phyloP scores from a whole-genome alignment of 495 filamentous ascomycete species.

The Letharia columbiana region DNA sequence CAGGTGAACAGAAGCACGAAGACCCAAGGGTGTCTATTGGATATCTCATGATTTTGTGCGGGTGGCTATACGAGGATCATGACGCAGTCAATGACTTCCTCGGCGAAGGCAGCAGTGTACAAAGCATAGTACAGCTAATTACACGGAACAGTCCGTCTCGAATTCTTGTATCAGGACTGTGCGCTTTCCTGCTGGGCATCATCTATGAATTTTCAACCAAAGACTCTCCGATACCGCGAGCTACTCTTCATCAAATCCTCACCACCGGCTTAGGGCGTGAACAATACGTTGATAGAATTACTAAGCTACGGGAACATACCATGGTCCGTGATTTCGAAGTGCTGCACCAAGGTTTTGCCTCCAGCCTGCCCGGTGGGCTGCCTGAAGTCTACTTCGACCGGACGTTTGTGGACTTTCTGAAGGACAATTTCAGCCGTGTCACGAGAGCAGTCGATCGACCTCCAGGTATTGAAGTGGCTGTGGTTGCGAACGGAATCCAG shows the following conservation, averaged over 20 bases:
- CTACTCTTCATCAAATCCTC: constrained; percentile 73
- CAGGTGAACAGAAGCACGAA: constrained; percentile 59
- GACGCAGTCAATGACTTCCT: constrained; percentile 90
- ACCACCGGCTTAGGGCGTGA: constrained; percentile 74
- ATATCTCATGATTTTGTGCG: constrained; percentile 86
- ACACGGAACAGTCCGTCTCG: constrained; percentile 50
- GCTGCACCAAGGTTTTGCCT: constrained; percentile 56
- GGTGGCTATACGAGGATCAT: constrained; percentile 88
- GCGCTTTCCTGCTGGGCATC: constrained; percentile 74
- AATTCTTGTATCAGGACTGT: constrained; percentile 70
- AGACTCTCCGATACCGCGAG: constrained; percentile 82
- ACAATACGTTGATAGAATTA: constrained; percentile 79
- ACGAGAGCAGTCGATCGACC: constrained; percentile 84
- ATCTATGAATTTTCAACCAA: constrained; percentile 97
- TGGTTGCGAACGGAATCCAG: constrained; percentile 67
- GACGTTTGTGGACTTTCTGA: constrained; percentile 86
- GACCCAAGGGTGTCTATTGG: constrained; percentile 78
- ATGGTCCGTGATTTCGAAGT: constrained; percentile 88
- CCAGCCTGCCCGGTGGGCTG: constrained; percentile 48
- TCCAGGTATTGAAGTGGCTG: constrained; percentile 72
- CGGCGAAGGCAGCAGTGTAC: constrained; percentile 85
- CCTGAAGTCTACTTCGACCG: constrained; percentile 82
- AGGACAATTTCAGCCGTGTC: constrained; percentile 86
- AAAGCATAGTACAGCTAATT: constrained; percentile 70
- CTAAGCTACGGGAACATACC: constrained; percentile 68